Percentiles rank a stretch among this genome's conserved stretches.
Conservation (phyloP, 805 yeast species). For the Pichia occidentalis region DNA sequence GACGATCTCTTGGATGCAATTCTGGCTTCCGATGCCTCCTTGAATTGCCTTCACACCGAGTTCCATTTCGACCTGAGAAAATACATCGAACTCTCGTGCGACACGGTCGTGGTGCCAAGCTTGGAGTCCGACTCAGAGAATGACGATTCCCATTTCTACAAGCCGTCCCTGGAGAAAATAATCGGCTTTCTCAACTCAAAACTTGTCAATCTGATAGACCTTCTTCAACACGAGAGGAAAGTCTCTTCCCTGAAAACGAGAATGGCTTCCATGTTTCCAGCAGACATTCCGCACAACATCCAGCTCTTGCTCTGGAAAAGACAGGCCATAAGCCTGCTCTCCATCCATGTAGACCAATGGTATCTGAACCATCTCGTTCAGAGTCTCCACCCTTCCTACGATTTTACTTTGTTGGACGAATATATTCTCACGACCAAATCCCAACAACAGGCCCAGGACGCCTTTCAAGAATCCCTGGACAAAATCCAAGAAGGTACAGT, state of each 20-base stretch:
- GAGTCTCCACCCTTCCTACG: constrained; percentile 14
- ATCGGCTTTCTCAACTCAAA: constrained; percentile 33
- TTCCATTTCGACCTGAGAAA: constrained; percentile 2
- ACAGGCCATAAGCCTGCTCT: constrained; percentile 41
- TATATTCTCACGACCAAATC: constrained; percentile 15
- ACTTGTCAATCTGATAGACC: constrained; percentile 29
- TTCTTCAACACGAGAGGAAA: constrained; percentile 29
- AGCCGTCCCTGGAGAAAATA: constrained; percentile 36
- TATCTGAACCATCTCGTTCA: constrained; percentile 19
- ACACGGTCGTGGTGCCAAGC: constrained; percentile 21
- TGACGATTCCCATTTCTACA: constrained; percentile 37
- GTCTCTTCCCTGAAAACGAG: constrained; percentile 10
- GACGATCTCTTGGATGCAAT: constrained; percentile 37
- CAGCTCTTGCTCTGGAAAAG: constrained; percentile 25
- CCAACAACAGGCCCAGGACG: constrained; percentile 2
- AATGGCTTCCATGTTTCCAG: constrained; percentile 2
- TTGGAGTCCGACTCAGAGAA: constrained; percentile 33
- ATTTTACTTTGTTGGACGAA: constrained; percentile 16
- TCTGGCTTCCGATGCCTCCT: neutral
- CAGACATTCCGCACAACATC: constrained; percentile 1
- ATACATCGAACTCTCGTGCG: constrained; percentile 29
- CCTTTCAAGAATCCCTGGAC: constrained; percentile 17
- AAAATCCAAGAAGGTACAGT: constrained; percentile 27
- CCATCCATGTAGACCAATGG: constrained; percentile 35
- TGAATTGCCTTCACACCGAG: neutral